Conservation (phyloP, 768 basidiomycete genomes). For the Pisolithus albus region DNA sequence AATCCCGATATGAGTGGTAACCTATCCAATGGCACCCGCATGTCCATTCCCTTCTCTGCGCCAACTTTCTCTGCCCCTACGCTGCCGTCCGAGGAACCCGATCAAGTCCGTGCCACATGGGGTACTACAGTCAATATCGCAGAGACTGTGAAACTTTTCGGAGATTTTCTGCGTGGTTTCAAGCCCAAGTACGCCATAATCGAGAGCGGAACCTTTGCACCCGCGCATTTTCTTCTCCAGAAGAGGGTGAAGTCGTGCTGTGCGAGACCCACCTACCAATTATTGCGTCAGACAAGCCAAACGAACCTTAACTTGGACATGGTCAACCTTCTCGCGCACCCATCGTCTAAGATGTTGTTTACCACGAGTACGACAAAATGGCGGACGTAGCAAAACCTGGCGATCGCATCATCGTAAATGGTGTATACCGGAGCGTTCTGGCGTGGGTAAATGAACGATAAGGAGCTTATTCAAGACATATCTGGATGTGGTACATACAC, state of each 20-base stretch:
- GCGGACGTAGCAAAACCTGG: constrained; percentile 96
- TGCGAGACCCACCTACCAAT: constrained; percentile 79
- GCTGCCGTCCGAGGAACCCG: constrained; percentile 62
- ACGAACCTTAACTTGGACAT: constrained; percentile 90
- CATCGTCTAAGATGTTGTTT: constrained; percentile 76
- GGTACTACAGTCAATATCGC: constrained; percentile 92
- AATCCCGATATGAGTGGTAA: constrained; percentile 22
- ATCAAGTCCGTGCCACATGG: constrained; percentile 91
- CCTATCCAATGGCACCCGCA: constrained; percentile 54
- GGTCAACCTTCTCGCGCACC: constrained; percentile 79
- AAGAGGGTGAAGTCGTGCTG: constrained; percentile 58
- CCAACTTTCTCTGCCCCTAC: constrained; percentile 54
- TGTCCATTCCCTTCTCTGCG: constrained; percentile 49
- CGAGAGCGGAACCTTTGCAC: constrained; percentile 50
- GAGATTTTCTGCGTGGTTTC: constrained; percentile 87
- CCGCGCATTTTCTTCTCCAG: constrained; percentile 47
- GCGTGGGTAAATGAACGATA: constrained; percentile 91
- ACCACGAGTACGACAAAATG: constrained; percentile 90
- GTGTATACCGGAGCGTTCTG: constrained; percentile 91
- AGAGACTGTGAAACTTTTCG: constrained; percentile 85
- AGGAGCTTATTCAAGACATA: constrained; percentile 97
- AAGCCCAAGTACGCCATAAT: constrained; percentile 85
- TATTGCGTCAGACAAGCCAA: constrained; percentile 88
- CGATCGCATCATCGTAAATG: constrained; percentile 83
- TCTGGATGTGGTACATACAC: constrained; percentile 90